A percentile compares a stretch with the other conserved stretches of the same genome.
phyloP scores from a whole-genome alignment of 78 protist genomes.

The Planoprotostelium fungivorum region DNA sequence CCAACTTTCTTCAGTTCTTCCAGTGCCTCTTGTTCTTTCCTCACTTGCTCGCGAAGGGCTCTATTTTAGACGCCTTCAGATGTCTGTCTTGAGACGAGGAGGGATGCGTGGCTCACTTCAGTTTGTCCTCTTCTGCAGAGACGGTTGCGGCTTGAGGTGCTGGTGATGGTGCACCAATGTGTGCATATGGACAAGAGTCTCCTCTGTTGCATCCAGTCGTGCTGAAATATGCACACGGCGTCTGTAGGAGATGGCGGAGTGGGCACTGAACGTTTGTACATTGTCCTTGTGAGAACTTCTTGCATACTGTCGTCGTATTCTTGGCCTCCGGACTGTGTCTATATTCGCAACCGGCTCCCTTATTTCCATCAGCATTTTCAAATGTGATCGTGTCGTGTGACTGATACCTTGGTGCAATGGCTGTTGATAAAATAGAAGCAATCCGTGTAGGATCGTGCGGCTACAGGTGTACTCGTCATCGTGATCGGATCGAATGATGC shows the following conservation, averaged over 20 bases:
- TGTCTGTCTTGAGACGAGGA: not conserved
- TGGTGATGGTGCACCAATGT: not conserved
- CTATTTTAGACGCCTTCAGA: not conserved
- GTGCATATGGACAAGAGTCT: not conserved
- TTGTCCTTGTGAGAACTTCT: not conserved
- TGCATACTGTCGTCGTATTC: not conserved
- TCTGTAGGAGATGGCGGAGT: not conserved
- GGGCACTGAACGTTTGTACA: not conserved
- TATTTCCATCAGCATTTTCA: too few relatives aligned
- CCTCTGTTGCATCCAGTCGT: not conserved
- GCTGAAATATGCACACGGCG: not conserved
- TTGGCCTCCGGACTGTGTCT: not conserved
- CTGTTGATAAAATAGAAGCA: not conserved
- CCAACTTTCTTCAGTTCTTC: not conserved
- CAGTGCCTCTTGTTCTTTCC: not conserved
- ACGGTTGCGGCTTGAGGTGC: not conserved
- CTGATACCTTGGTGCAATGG: not conserved
- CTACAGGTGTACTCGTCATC: too few relatives aligned
- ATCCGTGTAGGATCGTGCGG: too few relatives aligned
- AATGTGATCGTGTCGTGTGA: not conserved
- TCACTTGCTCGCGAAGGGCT: not conserved
- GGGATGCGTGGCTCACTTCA: not conserved
- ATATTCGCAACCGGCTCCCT: not conserved
- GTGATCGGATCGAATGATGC: too few relatives aligned
- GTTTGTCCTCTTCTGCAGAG: not conserved